Evolutionary conservation across 2,329 filamentous ascomycete species (phyloP).

Genomic region (Colletotrichum acutatum): DNA sequence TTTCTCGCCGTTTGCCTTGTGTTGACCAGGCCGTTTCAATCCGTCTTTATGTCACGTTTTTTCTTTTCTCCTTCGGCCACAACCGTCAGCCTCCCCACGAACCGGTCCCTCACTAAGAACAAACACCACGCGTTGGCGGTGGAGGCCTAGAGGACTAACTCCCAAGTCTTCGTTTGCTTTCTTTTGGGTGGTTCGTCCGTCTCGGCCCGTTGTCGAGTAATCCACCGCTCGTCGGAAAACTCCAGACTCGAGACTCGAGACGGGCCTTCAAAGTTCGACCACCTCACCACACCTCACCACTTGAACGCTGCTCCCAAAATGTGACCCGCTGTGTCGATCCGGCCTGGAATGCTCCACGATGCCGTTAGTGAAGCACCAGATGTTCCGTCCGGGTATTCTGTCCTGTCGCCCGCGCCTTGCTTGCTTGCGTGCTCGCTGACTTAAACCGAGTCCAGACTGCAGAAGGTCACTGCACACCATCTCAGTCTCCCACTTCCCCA

Average conservation of each 20-base stretch:
- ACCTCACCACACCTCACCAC: no score
- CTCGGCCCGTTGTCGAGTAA: conserved; percentile 5
- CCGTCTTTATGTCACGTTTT: not conserved
- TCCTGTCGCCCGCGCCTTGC: not conserved
- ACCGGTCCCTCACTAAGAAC: not conserved
- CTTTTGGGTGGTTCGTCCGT: conserved; percentile 3
- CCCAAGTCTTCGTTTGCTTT: not conserved
- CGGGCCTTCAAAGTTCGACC: not conserved
- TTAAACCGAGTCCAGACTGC: not conserved
- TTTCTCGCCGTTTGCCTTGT: not conserved
- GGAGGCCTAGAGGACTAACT: not conserved
- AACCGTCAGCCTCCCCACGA: not conserved
- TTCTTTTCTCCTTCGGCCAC: not conserved
- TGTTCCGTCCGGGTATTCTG: not conserved
- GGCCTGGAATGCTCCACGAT: conserved; percentile 25
- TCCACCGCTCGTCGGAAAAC: not conserved
- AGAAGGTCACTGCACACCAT: not conserved
- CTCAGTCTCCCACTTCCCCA: not conserved
- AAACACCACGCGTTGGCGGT: not conserved
- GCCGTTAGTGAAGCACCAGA: not conserved
- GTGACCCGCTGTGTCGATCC: conserved; percentile 16
- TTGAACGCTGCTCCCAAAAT: not conserved
- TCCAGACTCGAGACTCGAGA: conserved; percentile 11
- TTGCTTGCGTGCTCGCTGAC: not conserved
- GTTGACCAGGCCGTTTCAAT: not conserved